A percentile compares a stretch with the other conserved stretches of the same genome.
Evolutionary conservation across 257 asterid genomes (phyloP).

Genomic region (Nyctanthes arbortristis): DNA sequence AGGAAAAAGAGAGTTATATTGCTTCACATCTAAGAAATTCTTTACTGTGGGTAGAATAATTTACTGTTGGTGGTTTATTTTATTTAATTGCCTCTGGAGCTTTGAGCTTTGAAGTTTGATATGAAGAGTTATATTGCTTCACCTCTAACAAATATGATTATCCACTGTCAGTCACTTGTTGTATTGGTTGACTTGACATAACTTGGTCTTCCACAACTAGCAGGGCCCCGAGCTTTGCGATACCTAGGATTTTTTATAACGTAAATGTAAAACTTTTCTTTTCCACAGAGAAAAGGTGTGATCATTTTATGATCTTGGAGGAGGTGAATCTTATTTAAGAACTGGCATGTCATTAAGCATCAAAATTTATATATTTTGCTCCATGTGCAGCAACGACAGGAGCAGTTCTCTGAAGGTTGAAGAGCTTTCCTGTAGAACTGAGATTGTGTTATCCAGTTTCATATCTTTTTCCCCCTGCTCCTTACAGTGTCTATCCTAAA

Average conservation of each 20-base stretch:
- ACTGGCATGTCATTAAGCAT: background rate
- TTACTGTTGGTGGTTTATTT: background rate
- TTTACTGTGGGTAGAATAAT: background rate
- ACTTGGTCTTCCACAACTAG: background rate
- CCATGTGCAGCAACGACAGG: background rate
- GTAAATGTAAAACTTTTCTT: background rate
- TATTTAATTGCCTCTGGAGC: background rate
- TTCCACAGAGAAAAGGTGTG: background rate
- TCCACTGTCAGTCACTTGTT: background rate
- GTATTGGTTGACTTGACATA: background rate
- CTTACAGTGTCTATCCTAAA: background rate
- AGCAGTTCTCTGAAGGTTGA: background rate
- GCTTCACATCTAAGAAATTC: background rate
- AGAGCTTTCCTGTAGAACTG: background rate
- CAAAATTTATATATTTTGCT: background rate
- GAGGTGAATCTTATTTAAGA: background rate
- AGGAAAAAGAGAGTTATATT: background rate
- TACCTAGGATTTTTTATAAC: background rate
- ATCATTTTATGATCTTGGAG: background rate
- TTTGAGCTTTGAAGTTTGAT: background rate
- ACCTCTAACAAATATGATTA: background rate
- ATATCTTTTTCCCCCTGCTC: background rate
- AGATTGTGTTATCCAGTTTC: background rate
- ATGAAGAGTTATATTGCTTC: background rate
- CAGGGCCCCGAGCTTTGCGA: background rate